Evolutionary conservation across 2,329 filamentous ascomycete species (phyloP).

Genomic region (Aspergillus tamarii): DNA sequence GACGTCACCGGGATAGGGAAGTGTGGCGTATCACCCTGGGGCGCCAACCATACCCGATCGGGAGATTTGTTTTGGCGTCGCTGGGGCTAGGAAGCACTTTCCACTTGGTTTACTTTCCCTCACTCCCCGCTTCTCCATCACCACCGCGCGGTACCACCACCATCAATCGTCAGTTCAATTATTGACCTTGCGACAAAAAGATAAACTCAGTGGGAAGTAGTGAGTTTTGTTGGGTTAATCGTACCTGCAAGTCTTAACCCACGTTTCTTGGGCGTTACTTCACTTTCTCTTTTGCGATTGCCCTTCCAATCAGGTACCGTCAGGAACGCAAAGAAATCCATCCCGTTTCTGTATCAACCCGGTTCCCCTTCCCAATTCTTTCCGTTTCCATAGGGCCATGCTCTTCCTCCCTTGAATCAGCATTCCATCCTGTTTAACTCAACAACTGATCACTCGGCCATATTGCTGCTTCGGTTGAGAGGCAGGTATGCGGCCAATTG

Average conservation of each 20-base stretch:
- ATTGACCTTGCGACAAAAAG: neutral
- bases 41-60: constrained; percentile 34
- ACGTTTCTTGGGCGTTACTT: neutral
- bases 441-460: constrained; percentile 13
- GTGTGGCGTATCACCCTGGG: constrained; percentile 30
- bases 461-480: constrained; percentile 31
- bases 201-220: neutral
- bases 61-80: constrained; percentile 43
- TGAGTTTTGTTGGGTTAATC: neutral
- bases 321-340: constrained; percentile 10
- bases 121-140: constrained; percentile 13
- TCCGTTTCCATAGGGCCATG: constrained; percentile 25
- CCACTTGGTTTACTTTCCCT: constrained; percentile 17
- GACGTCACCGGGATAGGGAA: constrained; percentile 21
- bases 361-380: constrained; percentile 20
- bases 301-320: neutral
- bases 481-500: constrained; percentile 47
- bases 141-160: neutral
- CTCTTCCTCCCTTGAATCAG: constrained; percentile 28
- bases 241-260: neutral
- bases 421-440: constrained; percentile 23
- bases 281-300: constrained; percentile 2
- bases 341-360: constrained; percentile 32
- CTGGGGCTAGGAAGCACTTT: constrained; percentile 30
- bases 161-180: constrained; percentile 5